Evolutionary conservation across 1,139 yeast species (phyloP).

Genomic region (Suhomyces coccinellae): DNA sequence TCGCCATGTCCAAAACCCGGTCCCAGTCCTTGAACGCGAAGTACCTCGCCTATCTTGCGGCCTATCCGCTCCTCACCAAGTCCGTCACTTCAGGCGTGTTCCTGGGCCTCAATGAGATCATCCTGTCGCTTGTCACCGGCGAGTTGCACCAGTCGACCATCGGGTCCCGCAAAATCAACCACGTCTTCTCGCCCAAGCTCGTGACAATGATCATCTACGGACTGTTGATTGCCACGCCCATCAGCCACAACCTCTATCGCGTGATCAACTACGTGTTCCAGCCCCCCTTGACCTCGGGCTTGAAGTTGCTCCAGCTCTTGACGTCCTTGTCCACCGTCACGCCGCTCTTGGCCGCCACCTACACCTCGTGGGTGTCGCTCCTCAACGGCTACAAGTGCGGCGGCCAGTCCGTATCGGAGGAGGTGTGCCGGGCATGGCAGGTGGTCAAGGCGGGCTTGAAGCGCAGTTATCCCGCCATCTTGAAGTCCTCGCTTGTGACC

Average conservation of each 20-base stretch:
- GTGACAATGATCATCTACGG: conserved; percentile 75
- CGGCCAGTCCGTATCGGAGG: conserved; percentile 18
- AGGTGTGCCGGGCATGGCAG: conserved; percentile 20
- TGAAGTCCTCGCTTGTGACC: conserved; percentile 63
- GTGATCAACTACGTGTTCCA: conserved; percentile 45
- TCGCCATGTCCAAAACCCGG: conserved; percentile 1
- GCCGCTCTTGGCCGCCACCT: conserved; percentile 59
- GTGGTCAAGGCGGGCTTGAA: conserved; percentile 42
- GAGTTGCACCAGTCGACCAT: conserved; percentile 33
- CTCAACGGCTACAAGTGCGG: conserved; percentile 35
- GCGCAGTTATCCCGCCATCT: conserved; percentile 54
- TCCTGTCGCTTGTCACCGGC: conserved; percentile 54
- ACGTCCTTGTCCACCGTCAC: conserved; percentile 63
- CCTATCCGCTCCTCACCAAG: conserved; percentile 61
- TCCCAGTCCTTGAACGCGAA: conserved; percentile 18
- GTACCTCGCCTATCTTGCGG: conserved; percentile 44
- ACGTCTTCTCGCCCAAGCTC: conserved; percentile 49
- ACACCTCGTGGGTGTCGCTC: conserved; percentile 55
- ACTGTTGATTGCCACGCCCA: conserved; percentile 67
- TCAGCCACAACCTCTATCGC: conserved; percentile 62
- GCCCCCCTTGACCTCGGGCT: conserved; percentile 38
- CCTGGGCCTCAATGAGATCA: conserved; percentile 58
- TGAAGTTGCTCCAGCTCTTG: conserved; percentile 58
- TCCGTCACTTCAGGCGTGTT: conserved; percentile 59
- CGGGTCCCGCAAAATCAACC: conserved; percentile 26